Evolutionary conservation across 345 rosid species (phyloP), one percentile per base, ranked within the genome.

Genomic region (Kernera saxatilis): DNA sequence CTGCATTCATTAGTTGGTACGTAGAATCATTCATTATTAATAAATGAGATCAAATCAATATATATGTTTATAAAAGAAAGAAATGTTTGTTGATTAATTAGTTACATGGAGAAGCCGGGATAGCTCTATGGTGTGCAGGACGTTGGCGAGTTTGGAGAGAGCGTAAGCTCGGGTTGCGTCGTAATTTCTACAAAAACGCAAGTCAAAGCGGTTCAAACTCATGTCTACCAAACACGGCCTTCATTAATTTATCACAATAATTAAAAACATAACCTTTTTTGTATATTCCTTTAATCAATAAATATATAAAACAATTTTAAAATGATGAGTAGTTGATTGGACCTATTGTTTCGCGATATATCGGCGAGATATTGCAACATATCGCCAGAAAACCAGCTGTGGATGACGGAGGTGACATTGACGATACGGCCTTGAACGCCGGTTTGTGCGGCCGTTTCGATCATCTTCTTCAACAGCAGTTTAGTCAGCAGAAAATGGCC

Each of bases 151-250:
- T 83, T 91, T 93, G 76, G 98, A 93, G 73, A 91, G 89, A 57
- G 98, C 97, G 65, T 91, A 91, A 3, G 98, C 97, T 82, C 93
- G 87, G 68, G 98, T 89, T 54, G 97, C 80, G 23, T 89, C 95
- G 78, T 83, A 93, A 10, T 79, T 71, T 52, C 98, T 89, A 83
- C 45, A 75, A 17, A 53, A 78, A 60, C 55, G 61, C 63, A 61
- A 56, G 50, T 14, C 18, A 36, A 48, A 49, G 9, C 37, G 8
- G 17, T 14, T 51, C 45, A 72, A 33, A 64, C 64, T 23, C 26
- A 66, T 2, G 3, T 9, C 14, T n/a, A n/a, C 44, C 58, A 50
- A 35, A 35, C 25, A 25, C 25, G 5, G 48, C 49, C 48, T 57
- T 37, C 26, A 12, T 1, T 44, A 23, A 8, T 0, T n/a, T n/a